Evolutionary conservation across 352 stramenopile genomes (phyloP).

Genomic region (Halophytophthora polymorphica): DNA sequence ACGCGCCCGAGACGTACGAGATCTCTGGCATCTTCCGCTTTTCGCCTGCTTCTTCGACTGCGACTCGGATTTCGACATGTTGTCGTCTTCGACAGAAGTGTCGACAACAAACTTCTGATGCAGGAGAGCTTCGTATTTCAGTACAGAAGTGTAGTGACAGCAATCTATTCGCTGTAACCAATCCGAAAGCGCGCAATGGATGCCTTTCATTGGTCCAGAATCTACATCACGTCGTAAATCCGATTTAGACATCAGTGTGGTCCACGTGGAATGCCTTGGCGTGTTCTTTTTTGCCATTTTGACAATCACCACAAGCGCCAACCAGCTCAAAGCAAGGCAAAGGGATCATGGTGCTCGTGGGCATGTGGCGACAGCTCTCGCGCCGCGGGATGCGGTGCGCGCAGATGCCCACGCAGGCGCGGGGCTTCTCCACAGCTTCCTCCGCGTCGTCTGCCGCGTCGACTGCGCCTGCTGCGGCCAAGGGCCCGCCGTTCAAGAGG

Average conservation of each 20-base stretch:
- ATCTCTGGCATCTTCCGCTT: conserved; percentile 31
- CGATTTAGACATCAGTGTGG: no score
- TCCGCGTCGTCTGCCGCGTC: no score
- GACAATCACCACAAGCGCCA: background rate
- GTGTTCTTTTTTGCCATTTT: background rate
- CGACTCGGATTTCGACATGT: background rate
- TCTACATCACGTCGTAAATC: no score
- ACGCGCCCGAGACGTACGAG: conserved; percentile 71
- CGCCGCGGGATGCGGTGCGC: conserved; percentile 5
- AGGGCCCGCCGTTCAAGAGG: conserved; percentile 55
- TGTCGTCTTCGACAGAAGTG: background rate
- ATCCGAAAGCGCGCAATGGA: no score
- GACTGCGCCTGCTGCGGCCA: background rate
- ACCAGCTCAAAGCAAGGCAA: background rate
- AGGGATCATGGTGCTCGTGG: conserved; percentile 1
- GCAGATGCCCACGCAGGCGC: background rate
- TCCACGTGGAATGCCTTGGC: no score
- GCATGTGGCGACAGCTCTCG: conserved; percentile 15
- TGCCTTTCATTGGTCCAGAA: no score
- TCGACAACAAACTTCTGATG: conserved; percentile 5
- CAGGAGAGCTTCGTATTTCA: no score
- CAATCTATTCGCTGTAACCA: no score
- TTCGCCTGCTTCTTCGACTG: background rate
- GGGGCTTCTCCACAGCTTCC: no score
- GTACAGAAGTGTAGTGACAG: no score